phyloP scores from a whole-genome alignment of 2,329 filamentous ascomycete species.

The Talaromyces sp. region DNA sequence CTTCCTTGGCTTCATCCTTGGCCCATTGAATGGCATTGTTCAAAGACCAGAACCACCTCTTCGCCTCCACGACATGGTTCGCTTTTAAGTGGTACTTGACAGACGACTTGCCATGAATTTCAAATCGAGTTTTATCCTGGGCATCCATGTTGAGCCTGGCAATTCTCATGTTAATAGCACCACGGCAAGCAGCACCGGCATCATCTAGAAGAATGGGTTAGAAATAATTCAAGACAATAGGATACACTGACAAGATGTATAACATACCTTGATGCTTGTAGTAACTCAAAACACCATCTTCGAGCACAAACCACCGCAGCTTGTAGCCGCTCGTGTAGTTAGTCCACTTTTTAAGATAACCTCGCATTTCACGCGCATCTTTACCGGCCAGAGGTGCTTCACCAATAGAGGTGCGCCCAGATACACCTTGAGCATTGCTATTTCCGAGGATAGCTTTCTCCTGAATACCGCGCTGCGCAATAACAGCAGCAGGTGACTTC shows the following conservation, averaged over 20 bases:
- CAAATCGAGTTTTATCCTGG: constrained; percentile 96
- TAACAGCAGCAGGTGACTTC: constrained; percentile 89
- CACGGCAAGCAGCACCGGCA: constrained; percentile 90
- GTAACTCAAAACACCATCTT: constrained; percentile 96
- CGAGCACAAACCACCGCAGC: constrained; percentile 93
- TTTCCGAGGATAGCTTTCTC: constrained; percentile 94
- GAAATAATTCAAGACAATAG: background rate
- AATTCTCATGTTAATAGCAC: constrained; percentile 98
- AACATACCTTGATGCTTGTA: constrained; percentile 84
- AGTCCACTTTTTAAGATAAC: constrained; percentile 98
- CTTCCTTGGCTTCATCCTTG: constrained; percentile 94
- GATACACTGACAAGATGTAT: constrained; percentile 19
- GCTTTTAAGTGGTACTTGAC: constrained; percentile 98
- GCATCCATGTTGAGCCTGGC: constrained; percentile 93
- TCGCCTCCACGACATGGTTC: constrained; percentile 96
- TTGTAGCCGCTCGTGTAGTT: constrained; percentile 98
- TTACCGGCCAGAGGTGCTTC: constrained; percentile 68
- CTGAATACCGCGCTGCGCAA: constrained; percentile 91
- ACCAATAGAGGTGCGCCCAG: constrained; percentile 44
- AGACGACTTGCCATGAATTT: constrained; percentile 96
- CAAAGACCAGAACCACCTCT: constrained; percentile 97
- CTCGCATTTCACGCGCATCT: constrained; percentile 95
- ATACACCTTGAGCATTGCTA: constrained; percentile 60
- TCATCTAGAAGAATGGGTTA: constrained; percentile 62
- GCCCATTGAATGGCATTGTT: constrained; percentile 99